Base-by-base conservation (phyloP, 768 basidiomycete species). In the Mycena rosella region DNA sequence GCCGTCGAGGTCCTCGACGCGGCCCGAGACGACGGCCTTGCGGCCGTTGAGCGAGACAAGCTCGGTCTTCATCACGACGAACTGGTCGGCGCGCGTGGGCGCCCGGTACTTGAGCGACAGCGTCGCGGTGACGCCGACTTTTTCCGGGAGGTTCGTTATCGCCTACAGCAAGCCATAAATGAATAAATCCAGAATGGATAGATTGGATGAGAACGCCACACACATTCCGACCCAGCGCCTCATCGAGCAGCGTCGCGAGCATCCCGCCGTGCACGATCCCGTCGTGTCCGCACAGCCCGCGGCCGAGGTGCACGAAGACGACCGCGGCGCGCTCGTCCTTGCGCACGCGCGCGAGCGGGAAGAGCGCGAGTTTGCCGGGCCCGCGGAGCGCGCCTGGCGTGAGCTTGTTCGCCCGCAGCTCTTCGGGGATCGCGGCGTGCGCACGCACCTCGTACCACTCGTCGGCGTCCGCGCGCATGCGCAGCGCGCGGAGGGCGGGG, bases 181-280 rank as follows among this genome's bases (percentile, higher is more conserved):
- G n/a, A n/a, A n/a, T n/a, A n/a, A n/a, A n/a, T n/a, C n/a, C n/a
- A n/a, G n/a, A n/a, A n/a, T n/a, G n/a, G n/a, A 36, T 36, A 15
- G 15, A 15, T 36, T 36, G 34, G 34, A 36, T 15, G 77, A 63
- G 9, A 30, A 29, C 24, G 2, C 13, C n/a, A 80, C 90, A 68
- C 74, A 96, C 96, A 73, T 89, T 92, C 66, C 97, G 82, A 61
- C 91, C 91, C 47, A 98, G 75, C 18, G 84, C 83, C 83, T 99
- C 97, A 69, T 99, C 97, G 61, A 98, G 77, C 20, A 99, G 78
- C 2, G 96, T 98, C 42, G 96, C 95, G 22, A 99, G 82, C 65
- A 99, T 74, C 1, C 97, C 97, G 0, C 97, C 97, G 73, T 99
- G 97, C 3, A 98, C 82, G 67, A 99, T 96, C 0, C 97, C 97